phyloP scores from a whole-genome alignment of 73 alveolate species.

The Tetrahymena thermophila region DNA sequence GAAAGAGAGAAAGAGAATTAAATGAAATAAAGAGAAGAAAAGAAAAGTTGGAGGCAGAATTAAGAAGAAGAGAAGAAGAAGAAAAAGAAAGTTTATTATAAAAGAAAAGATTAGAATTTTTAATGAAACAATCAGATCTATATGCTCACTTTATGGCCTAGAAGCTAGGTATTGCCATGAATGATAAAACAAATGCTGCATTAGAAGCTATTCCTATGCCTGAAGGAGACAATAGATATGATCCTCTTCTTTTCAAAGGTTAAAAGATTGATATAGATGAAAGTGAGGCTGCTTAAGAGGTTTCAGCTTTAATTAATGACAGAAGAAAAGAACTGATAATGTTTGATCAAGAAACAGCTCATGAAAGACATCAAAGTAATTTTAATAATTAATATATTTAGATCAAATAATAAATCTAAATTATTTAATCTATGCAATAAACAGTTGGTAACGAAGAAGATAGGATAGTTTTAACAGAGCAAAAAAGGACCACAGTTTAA shows the following conservation, averaged over 20 bases:
- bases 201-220: neutral
- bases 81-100: conserved; percentile 87
- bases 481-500: conserved; percentile 8
- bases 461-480: conserved; percentile 34
- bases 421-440: no score
- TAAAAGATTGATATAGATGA: conserved; percentile 50
- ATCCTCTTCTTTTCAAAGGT: conserved; percentile 16
- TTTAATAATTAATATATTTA: no score
- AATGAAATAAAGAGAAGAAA: conserved; percentile 90
- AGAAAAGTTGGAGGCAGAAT: conserved; percentile 91
- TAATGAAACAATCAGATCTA: conserved; percentile 93
- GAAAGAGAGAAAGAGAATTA: conserved; percentile 93
- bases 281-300: conserved; percentile 44
- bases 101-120: conserved; percentile 93
- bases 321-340: conserved; percentile 45
- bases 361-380: conserved; percentile 66
- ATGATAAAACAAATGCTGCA: conserved; percentile 41
- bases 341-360: conserved; percentile 87
- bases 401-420: no score
- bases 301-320: conserved; percentile 28
- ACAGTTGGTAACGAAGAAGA: conserved; percentile 56
- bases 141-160: conserved; percentile 97
- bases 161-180: conserved; percentile 89
- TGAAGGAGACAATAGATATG: conserved; percentile 26
- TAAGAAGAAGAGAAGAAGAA: conserved; percentile 92